These are phyloP conservation scores for Pleurotus giganteus DNA, from an alignment of 768 basidiomycete species.

Conservation along the genomic window DNA sequence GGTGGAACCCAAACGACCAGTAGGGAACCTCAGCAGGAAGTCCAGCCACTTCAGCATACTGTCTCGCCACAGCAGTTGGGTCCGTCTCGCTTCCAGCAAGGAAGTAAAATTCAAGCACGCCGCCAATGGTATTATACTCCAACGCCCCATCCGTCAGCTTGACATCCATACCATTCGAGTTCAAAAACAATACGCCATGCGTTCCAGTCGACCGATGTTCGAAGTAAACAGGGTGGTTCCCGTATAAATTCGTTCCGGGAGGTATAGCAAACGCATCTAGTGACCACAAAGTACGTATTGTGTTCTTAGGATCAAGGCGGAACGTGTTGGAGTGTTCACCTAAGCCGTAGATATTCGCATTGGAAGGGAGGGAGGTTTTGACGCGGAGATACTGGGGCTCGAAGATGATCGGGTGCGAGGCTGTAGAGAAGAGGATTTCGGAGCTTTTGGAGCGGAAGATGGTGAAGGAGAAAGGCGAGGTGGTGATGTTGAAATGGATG, in stretches of 20 bases:
- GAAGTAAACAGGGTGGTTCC: conserved; percentile 71
- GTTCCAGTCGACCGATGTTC: conserved; percentile 66
- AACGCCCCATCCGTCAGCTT: conserved; percentile 55
- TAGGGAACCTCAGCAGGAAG: conserved; percentile 70
- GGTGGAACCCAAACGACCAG: conserved; percentile 73
- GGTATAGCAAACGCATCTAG: conserved; percentile 64
- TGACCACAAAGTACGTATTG: conserved; percentile 57
- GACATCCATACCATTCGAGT: conserved; percentile 77
- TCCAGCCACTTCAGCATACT: conserved; percentile 69
- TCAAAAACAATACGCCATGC: conserved; percentile 69
- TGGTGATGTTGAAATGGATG: conserved; percentile 60
- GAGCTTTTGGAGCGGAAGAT: conserved; percentile 45
- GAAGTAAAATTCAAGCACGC: conserved; percentile 78
- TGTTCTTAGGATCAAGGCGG: conserved; percentile 49
- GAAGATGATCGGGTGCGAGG: conserved; percentile 62
- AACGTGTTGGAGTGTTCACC: conserved; percentile 71
- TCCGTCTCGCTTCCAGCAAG: conserved; percentile 61
- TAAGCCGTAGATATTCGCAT: conserved; percentile 75
- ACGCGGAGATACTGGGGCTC: conserved; percentile 77
- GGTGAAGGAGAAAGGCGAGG: conserved; percentile 62
- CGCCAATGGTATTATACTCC: conserved; percentile 79
- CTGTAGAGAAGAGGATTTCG: conserved; percentile 65
- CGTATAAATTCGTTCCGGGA: conserved; percentile 59
- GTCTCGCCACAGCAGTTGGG: conserved; percentile 56
- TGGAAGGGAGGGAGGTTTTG: conserved; percentile 55